Conservation (phyloP, 148 eudicot genomes). For the Vaccinium darrowii region DNA sequence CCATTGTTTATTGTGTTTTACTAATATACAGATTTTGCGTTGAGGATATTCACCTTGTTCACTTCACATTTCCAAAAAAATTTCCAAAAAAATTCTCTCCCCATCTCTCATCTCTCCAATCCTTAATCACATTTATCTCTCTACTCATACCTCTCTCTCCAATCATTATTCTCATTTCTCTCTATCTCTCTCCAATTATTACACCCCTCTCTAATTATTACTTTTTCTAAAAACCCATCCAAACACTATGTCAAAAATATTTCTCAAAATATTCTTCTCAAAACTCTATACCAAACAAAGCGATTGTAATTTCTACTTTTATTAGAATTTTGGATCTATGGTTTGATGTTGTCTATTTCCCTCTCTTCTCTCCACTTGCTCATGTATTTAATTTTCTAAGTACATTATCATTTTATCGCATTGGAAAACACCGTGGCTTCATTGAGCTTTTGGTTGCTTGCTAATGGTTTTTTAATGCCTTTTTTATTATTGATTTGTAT, state of each 20-base stretch:
- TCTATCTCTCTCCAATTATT: too few relatives aligned
- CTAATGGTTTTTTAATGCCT: not conserved
- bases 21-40: not conserved
- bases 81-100: too few relatives aligned
- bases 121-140: too few relatives aligned
- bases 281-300: too few relatives aligned
- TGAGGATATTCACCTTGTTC: not conserved
- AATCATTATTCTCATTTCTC: too few relatives aligned
- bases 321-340: not conserved
- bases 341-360: not conserved
- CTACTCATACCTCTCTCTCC: too few relatives aligned
- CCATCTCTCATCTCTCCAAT: too few relatives aligned
- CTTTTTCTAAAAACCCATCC: too few relatives aligned
- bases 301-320: not conserved
- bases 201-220: too few relatives aligned
- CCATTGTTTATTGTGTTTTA: not conserved
- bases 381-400: not conserved
- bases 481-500: not conserved
- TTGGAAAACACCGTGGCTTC: not conserved
- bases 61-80: too few relatives aligned
- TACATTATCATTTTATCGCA: not conserved
- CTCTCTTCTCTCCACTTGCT: conserved; percentile 4
- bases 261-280: too few relatives aligned
- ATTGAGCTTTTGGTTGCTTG: not conserved
- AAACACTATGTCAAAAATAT: too few relatives aligned